Evolutionary conservation across 768 basidiomycete species (phyloP).

Genomic region (Xerocomellus chrysenteron): DNA sequence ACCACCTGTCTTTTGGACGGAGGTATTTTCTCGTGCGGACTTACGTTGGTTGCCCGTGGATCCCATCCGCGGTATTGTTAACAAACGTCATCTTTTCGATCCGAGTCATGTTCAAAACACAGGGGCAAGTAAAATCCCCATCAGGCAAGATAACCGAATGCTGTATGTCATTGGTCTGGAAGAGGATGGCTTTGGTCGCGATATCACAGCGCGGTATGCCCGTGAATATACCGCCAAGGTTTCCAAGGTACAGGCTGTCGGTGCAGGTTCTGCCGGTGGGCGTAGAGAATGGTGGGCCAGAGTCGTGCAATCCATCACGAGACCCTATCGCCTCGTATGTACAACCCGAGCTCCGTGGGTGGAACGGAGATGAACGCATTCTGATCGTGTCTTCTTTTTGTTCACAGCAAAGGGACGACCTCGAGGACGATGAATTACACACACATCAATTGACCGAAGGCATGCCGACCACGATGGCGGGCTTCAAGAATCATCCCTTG

Average conservation of each 20-base stretch:
- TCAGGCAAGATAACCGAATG: constrained; percentile 73
- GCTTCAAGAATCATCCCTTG: constrained; percentile 96
- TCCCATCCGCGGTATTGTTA: constrained; percentile 76
- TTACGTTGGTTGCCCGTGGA: constrained; percentile 92
- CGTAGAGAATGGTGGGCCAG: constrained; percentile 85
- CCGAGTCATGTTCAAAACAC: constrained; percentile 44
- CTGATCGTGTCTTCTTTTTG: constrained; percentile 3
- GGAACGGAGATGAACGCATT: constrained; percentile 19
- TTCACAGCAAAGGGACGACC: constrained; percentile 81
- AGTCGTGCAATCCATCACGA: constrained; percentile 57
- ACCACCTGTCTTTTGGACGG: constrained; percentile 94
- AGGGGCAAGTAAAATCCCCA: constrained; percentile 11
- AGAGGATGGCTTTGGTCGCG: constrained; percentile 89
- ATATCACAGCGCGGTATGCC: constrained; percentile 90
- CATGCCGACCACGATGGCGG: constrained; percentile 87
- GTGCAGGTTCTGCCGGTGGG: constrained; percentile 46
- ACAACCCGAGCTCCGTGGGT: constrained; percentile 14
- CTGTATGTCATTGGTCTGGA: constrained; percentile 92
- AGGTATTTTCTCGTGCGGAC: constrained; percentile 93
- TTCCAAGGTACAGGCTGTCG: constrained; percentile 71
- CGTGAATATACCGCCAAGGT: constrained; percentile 77
- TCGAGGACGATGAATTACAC: constrained; percentile 89
- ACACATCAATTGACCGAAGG: constrained; percentile 77
- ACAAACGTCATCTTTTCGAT: constrained; percentile 80
- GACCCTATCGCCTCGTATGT: constrained; percentile 82